Percentiles rank a stretch among this genome's conserved stretches.
Evolutionary conservation across 2,329 filamentous ascomycete genomes (phyloP).

Genomic region (Cercospora nicotianae): DNA sequence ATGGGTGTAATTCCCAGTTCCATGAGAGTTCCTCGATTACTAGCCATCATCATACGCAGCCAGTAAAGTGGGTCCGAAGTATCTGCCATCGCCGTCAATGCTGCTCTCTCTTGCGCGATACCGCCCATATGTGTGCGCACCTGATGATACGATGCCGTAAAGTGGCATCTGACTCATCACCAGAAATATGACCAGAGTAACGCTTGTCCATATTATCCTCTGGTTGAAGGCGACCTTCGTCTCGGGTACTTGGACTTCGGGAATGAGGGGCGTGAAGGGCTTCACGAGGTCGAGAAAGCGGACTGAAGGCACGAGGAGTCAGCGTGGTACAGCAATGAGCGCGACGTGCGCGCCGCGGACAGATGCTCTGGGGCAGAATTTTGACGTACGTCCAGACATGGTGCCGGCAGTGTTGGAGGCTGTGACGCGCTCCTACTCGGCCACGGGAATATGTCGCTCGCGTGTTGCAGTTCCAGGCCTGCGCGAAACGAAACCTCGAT

Average conservation of each 20-base stretch:
- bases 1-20: constrained; percentile 75
- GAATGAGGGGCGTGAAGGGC: constrained; percentile 98
- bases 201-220: constrained; percentile 55
- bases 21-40: constrained; percentile 64
- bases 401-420: constrained; percentile 16
- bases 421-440: constrained; percentile 10
- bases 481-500: neutral
- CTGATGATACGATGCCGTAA: constrained; percentile 97
- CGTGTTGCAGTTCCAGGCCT: neutral
- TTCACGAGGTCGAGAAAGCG: constrained; percentile 99
- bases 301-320: constrained; percentile 57
- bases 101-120: constrained; percentile 13
- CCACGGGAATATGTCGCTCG: neutral
- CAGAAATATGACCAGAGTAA: constrained; percentile 93
- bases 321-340: constrained; percentile 11
- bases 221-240: constrained; percentile 99
- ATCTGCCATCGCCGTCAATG: constrained; percentile 38
- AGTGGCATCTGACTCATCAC: constrained; percentile 99
- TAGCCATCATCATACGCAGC: constrained; percentile 99
- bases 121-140: constrained; percentile 27
- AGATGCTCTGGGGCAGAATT: neutral
- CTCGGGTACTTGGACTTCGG: constrained; percentile 97
- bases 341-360: neutral
- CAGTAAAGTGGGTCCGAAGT: constrained; percentile 99
- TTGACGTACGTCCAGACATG: constrained; percentile 25